Base-by-base conservation (phyloP, 768 basidiomycete genomes). In the Leccinum pellstonianum region DNA sequence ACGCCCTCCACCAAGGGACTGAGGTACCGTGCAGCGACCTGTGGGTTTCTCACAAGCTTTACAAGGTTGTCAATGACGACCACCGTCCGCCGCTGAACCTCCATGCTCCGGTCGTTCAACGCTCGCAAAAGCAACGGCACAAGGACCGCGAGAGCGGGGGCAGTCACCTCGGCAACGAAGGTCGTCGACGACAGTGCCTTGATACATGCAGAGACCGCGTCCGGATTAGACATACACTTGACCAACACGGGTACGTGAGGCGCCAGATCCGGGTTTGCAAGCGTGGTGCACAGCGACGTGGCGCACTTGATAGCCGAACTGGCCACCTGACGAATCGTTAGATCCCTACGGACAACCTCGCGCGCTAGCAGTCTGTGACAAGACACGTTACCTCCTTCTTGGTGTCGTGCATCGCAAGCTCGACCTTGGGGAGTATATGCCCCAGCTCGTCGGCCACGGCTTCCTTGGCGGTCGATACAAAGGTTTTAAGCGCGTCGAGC, bases 61-160 rank as follows among this genome's bases (percentile, higher is more conserved):
- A 97, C 95, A 56, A 98, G 81, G 76, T 98, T 98, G 70, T 96
- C 94, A 61, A 95, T 85, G 69, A 98, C 93, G 52, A 98, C 88
- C 59, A 97, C 95, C 1, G 93, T 89, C 59, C 96, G 87, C 58
- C 96, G 89, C 71, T 96, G 94, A 19, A 95, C 92, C 67, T 97
- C 95, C 88, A 95, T 97, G 59, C 93, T 94, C 64, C 95, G 85
- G 72, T 97, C 95, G 65, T 95, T 95, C 66, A 98, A 80, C 10
- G 93, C 95, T 68, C 96, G 93, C 47, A 85, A 80, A 52, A 98
- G 80, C 23, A 98, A 84, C 7, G 96, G 96, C 7, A 95, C 93
- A 57, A 98, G 85, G 64, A 98, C 94, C 15, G 96, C 96, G 31
- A 98, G 83, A 11, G 95, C 93, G n/a, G 96, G 95, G 0, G 93